Conservation (phyloP, 371 early-diverging fungal species). For the Mortierella sp. region DNA sequence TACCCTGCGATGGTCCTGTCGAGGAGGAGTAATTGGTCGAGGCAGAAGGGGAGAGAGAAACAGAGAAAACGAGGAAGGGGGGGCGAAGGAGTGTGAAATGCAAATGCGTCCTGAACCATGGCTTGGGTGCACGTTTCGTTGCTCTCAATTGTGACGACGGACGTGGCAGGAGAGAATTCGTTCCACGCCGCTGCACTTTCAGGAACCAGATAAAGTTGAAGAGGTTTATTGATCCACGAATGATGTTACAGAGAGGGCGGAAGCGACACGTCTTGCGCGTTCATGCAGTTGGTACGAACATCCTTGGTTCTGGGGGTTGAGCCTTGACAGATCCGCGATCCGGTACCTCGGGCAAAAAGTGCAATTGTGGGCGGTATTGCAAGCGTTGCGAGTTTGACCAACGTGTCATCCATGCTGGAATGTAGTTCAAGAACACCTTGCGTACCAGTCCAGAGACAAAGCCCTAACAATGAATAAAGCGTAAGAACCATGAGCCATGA, state of each 20-base stretch:
- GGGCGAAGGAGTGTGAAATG: background rate
- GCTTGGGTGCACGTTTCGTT: no score
- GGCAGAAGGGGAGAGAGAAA: background rate
- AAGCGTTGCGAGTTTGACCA: conserved; percentile 36
- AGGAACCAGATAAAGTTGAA: no score
- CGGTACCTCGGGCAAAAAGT: conserved; percentile 44
- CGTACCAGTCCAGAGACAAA: conserved; percentile 26
- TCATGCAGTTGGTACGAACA: conserved; percentile 17
- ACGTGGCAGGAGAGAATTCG: no score
- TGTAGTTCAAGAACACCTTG: conserved; percentile 42
- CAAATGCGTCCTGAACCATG: background rate
- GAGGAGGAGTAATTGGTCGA: background rate
- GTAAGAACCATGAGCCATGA: background rate
- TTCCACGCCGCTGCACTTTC: no score
- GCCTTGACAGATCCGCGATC: conserved; percentile 41
- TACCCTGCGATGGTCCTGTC: background rate
- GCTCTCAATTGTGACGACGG: no score
- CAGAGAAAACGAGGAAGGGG: background rate
- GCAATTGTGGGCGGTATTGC: conserved; percentile 45
- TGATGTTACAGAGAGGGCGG: no score
- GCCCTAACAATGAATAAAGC: conserved; percentile 11
- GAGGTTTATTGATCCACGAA: no score
- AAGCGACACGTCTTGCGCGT: background rate
- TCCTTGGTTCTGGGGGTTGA: conserved; percentile 30
- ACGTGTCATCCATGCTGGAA: conserved; percentile 43